Evolutionary conservation across 1,284 basidiomycete species (phyloP), one percentile per base, ranked within the genome.

Genomic region (Ganoderma resinaceum): DNA sequence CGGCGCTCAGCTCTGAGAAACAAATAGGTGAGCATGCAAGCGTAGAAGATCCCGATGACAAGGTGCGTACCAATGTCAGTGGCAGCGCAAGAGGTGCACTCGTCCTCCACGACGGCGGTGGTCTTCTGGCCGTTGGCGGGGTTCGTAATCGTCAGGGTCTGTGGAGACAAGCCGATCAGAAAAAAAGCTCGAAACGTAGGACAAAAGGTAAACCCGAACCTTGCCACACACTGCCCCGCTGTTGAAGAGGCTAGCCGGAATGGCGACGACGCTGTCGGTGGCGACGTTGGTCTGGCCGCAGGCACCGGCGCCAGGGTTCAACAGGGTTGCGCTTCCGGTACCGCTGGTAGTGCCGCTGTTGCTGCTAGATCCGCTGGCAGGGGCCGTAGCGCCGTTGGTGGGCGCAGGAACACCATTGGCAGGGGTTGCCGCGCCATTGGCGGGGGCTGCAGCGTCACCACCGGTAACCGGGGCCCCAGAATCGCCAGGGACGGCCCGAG

Each of bases 231-330:
- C 35, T 35, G 40, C 68, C 55, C 73, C 73, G 40, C 53, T 69
- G 23, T 46, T 66, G 63, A 70, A 74, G 67, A 72, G 66, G 29
- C 61, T 38, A 3, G 66, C 61, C 31, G 73, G 72, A 57, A 81
- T 73, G n/a, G 80, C 80, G 59, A 81, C 79, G 67, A 82, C 78
- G 66, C 76, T 75, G 72, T 81, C 79, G 70, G 72, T 76, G 65
- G 80, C 73, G 29, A 70, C 69, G 71, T 80, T 80, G 49, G 71
- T 76, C 66, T 76, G 59, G 4, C 80, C 80, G 67, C 81, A 81
- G 55, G 76, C 78, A 55, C 80, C 81, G 38, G 80, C 76, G 58
- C 80, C 81, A 62, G 79, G 76, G 33, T 79, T 60, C 72, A 80
- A 84, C 76, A 78, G 84, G 29, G 82, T 83, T 23, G 33, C 57